phyloP scores from a whole-genome alignment of 306 rosid species.

The Dicorynia guianensis region DNA sequence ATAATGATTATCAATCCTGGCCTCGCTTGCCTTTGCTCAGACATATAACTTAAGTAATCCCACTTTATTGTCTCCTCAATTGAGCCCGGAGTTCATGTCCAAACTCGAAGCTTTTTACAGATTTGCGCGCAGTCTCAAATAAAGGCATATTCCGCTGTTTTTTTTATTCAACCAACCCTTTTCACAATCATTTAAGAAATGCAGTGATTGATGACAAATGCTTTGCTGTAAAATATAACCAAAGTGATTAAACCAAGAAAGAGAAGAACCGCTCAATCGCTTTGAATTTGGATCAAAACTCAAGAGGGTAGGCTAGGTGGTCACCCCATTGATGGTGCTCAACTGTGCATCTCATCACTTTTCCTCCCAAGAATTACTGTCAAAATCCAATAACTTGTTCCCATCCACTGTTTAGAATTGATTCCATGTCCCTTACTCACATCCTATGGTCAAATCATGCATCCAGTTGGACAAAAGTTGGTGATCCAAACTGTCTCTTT shows the following conservation, averaged over 20 bases:
- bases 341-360: neutral
- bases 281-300: neutral
- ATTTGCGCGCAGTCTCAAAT: neutral
- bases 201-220: no score
- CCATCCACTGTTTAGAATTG: neutral
- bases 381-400: neutral
- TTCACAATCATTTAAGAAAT: no score
- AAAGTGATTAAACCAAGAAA: no score
- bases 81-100: neutral
- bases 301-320: neutral
- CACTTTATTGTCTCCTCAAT: slow-evolving; percentile 32
- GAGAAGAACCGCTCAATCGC: neutral
- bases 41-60: slow-evolving; percentile 9
- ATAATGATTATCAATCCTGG: slow-evolving; percentile 35
- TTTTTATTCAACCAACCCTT: no score
- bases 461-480: neutral
- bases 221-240: no score
- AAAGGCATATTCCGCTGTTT: neutral
- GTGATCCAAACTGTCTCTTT: neutral
- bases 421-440: neutral
- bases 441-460: neutral
- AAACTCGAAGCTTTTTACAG: neutral
- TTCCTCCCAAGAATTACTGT: neutral
- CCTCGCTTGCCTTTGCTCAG: slow-evolving; percentile 22
- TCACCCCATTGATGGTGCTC: neutral